phyloP scores from a whole-genome alignment of 2,329 filamentous ascomycete genomes.

The Alternaria postmessia region DNA sequence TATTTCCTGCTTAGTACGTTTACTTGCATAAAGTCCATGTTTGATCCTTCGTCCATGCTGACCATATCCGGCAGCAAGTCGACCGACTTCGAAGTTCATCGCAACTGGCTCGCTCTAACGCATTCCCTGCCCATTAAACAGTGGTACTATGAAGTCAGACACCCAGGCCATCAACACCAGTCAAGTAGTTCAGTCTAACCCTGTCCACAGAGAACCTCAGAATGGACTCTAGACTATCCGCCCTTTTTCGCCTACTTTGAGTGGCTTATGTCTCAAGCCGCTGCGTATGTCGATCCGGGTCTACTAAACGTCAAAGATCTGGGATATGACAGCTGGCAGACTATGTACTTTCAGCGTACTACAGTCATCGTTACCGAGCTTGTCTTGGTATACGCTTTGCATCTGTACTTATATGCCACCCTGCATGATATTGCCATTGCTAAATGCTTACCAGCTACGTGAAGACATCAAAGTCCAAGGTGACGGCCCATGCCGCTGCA shows the following conservation, averaged over 20 bases:
- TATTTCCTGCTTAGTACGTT: conserved; percentile 93
- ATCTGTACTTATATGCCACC: conserved; percentile 62
- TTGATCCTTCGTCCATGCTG: conserved; percentile 24
- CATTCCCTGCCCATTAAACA: conserved; percentile 84
- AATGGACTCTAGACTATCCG: conserved; percentile 99
- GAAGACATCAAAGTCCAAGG: conserved; percentile 75
- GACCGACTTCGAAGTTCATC: conserved; percentile 98
- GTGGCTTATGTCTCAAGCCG: conserved; percentile 85
- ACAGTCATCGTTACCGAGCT: conserved; percentile 88
- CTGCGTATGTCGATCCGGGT: conserved; percentile 76
- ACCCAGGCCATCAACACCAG: background rate
- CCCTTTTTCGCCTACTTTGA: conserved; percentile 98
- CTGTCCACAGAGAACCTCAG: conserved; percentile 75
- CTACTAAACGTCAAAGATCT: conserved; percentile 86
- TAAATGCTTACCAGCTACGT: conserved; percentile 67
- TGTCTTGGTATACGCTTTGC: conserved; percentile 81
- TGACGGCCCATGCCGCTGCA: conserved; percentile 82
- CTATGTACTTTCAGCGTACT: conserved; percentile 89
- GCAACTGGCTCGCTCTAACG: conserved; percentile 98
- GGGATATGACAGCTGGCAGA: conserved; percentile 90
- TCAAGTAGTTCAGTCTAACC: conserved; percentile 19
- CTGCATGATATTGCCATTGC: conserved; percentile 8
- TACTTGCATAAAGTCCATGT: conserved; percentile 12
- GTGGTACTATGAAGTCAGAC: conserved; percentile 86
- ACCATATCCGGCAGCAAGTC: conserved; percentile 75